Percentiles rank a stretch among this genome's conserved stretches.
phyloP scores from a whole-genome alignment of 495 filamentous ascomycete species.

The Oidiodendron maius region DNA sequence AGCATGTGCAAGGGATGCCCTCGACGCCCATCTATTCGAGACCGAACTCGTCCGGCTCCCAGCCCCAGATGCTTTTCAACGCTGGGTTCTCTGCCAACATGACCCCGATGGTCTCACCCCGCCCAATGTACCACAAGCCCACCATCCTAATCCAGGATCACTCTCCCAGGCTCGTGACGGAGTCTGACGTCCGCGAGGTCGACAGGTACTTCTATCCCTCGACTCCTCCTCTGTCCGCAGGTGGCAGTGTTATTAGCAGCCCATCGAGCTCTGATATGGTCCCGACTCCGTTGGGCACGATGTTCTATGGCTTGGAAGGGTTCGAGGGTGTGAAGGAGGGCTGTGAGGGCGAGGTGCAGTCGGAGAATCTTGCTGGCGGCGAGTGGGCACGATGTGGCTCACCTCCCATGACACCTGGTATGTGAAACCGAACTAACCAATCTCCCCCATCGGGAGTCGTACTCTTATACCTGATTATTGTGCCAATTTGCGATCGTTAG shows the following conservation, averaged over 20 bases:
- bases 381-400: constrained; percentile 74
- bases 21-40: constrained; percentile 72
- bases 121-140: constrained; percentile 68
- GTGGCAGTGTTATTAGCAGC: constrained; percentile 80
- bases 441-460: no score
- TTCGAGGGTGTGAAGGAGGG: constrained; percentile 78
- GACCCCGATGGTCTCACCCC: constrained; percentile 75
- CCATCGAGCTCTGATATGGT: constrained; percentile 73
- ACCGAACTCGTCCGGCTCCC: constrained; percentile 56
- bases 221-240: constrained; percentile 82
- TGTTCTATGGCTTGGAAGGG: constrained; percentile 69
- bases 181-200: constrained; percentile 63
- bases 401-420: constrained; percentile 92
- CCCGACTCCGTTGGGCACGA: constrained; percentile 74
- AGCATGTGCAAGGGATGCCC: constrained; percentile 42
- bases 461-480: no score
- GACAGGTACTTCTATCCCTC: constrained; percentile 75
- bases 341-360: constrained; percentile 67
- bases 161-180: constrained; percentile 68
- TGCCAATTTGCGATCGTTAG: no score
- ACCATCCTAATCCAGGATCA: constrained; percentile 66
- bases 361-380: constrained; percentile 67
- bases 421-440: constrained; percentile 36
- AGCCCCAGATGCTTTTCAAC: constrained; percentile 53
- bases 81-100: constrained; percentile 48